A percentile compares a stretch with the other conserved stretches of the same genome.
These are phyloP conservation scores for Gynostemma pentaphyllum DNA, from an alignment of 306 rosid species.

Conservation along the genomic window DNA sequence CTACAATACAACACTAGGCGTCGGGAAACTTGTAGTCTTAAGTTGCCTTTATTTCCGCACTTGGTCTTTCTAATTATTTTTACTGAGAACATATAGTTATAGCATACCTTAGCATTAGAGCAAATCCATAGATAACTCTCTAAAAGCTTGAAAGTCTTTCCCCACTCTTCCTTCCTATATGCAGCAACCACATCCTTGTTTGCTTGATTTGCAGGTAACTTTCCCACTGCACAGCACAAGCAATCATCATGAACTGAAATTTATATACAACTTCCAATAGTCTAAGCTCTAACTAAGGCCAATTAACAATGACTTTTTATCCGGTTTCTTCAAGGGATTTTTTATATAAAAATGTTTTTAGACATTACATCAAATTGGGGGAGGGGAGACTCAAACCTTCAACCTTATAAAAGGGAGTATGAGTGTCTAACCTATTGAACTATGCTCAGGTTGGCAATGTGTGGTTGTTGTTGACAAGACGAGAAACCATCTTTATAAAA, in stretches of 20 bases:
- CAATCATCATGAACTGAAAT: not conserved
- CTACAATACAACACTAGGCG: too few species aligned
- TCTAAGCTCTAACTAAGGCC: not conserved
- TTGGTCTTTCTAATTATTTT: not conserved
- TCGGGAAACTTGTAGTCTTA: too few species aligned
- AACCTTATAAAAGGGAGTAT: too few species aligned
- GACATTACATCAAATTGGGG: too few species aligned
- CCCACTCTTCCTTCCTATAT: conserved; percentile 48
- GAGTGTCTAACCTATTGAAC: too few species aligned
- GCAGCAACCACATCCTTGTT: conserved; percentile 40
- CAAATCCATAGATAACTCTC: conserved; percentile 38
- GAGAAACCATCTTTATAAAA: too few species aligned
- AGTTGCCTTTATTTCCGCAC: not conserved
- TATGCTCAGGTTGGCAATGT: too few species aligned
- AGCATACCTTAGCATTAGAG: conserved; percentile 40
- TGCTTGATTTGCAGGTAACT: conserved; percentile 55
- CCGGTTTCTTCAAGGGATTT: not conserved
- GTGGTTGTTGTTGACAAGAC: too few species aligned
- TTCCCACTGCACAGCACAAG: conserved; percentile 47
- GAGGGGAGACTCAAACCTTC: too few species aligned
- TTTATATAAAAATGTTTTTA: too few species aligned
- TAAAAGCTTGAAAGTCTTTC: conserved; percentile 31
- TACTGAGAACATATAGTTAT: not conserved
- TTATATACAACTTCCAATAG: not conserved
- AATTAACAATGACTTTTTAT: not conserved